phyloP scores from a whole-genome alignment of 768 basidiomycete genomes.

The Termitomyces sp. region DNA sequence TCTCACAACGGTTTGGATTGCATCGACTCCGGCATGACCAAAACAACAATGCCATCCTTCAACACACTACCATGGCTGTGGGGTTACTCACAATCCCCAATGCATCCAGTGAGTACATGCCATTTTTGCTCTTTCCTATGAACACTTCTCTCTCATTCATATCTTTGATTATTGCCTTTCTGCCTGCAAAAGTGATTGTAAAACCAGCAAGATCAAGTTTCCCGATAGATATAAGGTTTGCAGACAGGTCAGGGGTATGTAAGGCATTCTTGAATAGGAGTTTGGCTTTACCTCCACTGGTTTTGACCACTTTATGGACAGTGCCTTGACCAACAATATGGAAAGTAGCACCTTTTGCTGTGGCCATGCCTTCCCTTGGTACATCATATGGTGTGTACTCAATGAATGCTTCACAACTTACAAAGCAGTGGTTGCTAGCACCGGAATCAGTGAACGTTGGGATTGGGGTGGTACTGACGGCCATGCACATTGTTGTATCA shows the following conservation, averaged over 20 bases:
- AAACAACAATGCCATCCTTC: slow-evolving; percentile 24
- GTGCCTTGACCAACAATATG: neutral
- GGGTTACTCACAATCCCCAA: too few species aligned
- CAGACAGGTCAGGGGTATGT: neutral
- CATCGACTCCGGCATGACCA: neutral
- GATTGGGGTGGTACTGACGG: too few species aligned
- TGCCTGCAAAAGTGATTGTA: neutral
- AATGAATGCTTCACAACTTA: neutral
- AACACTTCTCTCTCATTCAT: neutral
- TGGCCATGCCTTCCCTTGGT: neutral
- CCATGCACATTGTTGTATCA: too few species aligned
- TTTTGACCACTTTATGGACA: neutral
- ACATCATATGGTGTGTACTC: neutral
- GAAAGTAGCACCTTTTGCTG: neutral
- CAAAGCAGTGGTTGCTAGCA: neutral
- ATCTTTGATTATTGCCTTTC: neutral
- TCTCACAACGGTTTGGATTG: too few species aligned
- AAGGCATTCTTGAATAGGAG: neutral
- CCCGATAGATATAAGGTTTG: neutral
- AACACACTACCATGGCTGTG: slow-evolving; percentile 12
- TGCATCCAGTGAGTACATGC: neutral
- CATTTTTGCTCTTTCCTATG: neutral
- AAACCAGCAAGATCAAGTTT: neutral
- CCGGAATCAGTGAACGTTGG: too few species aligned
- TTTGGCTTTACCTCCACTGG: neutral